Base-by-base conservation (phyloP, 371 early-diverging fungal species). In the Lichtheimia corymbifera region DNA sequence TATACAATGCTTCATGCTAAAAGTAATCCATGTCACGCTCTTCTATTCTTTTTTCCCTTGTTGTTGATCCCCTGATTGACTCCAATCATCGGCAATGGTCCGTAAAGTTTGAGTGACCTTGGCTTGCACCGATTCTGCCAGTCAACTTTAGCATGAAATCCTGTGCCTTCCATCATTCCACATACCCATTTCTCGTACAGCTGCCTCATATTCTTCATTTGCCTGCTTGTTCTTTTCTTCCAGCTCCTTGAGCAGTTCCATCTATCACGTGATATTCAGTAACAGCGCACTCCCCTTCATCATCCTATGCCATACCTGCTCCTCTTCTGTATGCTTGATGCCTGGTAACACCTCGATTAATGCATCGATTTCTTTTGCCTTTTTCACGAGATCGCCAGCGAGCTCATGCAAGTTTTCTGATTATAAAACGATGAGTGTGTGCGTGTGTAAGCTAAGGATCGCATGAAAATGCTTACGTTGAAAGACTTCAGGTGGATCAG, bases 301-400 rank as follows among this genome's bases (percentile, higher is more conserved):
- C 47, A n/a, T 17, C 47, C 22, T 47, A 18, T 47, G 1, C 6
- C 47, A 47, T 56, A 83, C 89, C 75, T 89, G 90, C 24, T 88
- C 84, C 41, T 86, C 87, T 52, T 86, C 88, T 2, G 85, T 80
- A 52, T 81, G 70, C 9, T 83, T 63, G 28, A 90, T 81, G 0
- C 90, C 90, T 1, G 91, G 90, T 41, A 91, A 65, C 28, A 74
- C 72, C 62, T 90, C 88, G 60, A 90, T 84, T 20, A 91, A 63
- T 17, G 80, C 74, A 56, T 91, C 91, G 28, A 88, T 84, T 50
- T 89, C 88, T 64, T 90, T 88, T 28, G 83, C 84, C 40, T 89
- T 88, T 41, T 87, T 84, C 6, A 86, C 87, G 56, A 91, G 76
- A 67, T 91, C 91, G 6, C 82, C 67, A 0, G 85, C 88, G 6